These are phyloP conservation scores for Diplogelasinospora grovesii DNA, from an alignment of 495 filamentous ascomycete species.

Conservation along the genomic window DNA sequence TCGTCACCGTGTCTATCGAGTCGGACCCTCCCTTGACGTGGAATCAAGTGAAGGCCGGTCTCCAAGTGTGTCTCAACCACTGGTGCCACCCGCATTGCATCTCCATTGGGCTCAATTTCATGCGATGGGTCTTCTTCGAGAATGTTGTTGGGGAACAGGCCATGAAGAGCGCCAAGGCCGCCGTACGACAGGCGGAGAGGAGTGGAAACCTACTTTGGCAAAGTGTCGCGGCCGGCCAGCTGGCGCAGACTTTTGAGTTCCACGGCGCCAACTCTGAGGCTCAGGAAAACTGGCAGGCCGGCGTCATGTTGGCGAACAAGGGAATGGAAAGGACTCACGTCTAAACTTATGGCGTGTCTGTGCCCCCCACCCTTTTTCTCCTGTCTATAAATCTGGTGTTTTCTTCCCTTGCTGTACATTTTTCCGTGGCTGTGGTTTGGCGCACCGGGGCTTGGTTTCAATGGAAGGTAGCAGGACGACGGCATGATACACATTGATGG, in stretches of 20 bases:
- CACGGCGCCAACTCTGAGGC: slow-evolving; percentile 65
- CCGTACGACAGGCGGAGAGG: slow-evolving; percentile 64
- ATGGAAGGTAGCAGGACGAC: too few species aligned
- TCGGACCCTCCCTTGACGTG: slow-evolving; percentile 50
- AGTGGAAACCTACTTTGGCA: slow-evolving; percentile 76
- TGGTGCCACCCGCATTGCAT: slow-evolving; percentile 77
- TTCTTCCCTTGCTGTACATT: too few species aligned
- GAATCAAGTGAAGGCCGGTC: slow-evolving; percentile 59
- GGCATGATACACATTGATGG: too few species aligned
- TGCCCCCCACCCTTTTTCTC: too few species aligned
- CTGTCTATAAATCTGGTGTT: too few species aligned
- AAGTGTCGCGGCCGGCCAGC: slow-evolving; percentile 74
- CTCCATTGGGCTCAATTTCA: slow-evolving; percentile 74
- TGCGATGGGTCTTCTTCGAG: slow-evolving; percentile 79
- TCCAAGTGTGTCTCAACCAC: slow-evolving; percentile 53
- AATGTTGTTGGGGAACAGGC: slow-evolving; percentile 85
- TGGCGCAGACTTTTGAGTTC: slow-evolving; percentile 65
- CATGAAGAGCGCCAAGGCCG: slow-evolving; percentile 76
- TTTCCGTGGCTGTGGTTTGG: too few species aligned
- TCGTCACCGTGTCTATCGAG: slow-evolving; percentile 64
- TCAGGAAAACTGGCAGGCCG: slow-evolving; percentile 21
- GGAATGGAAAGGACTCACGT: slow-evolving; percentile 19
- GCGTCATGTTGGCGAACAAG: slow-evolving; percentile 24
- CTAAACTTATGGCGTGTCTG: background rate
- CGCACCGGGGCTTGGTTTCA: too few species aligned